These are phyloP conservation scores for Microbotryomycetes sp. DNA, from an alignment of 1,284 basidiomycete genomes.

Conservation along the genomic window DNA sequence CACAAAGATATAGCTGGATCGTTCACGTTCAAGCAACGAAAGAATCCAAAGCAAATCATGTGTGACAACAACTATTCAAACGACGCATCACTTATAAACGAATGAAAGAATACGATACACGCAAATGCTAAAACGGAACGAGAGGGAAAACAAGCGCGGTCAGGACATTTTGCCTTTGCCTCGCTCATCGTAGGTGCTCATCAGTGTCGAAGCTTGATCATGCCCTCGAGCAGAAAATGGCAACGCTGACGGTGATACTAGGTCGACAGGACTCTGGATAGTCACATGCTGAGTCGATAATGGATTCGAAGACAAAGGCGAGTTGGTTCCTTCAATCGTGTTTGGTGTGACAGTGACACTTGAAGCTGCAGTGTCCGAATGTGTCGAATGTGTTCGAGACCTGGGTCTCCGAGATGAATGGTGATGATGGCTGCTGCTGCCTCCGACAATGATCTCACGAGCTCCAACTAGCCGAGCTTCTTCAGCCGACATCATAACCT, in stretches of 20 bases:
- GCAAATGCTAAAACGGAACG: too few relatives aligned
- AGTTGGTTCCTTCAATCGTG: not conserved
- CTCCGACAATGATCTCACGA: constrained; percentile 14
- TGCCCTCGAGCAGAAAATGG: too few relatives aligned
- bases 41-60: too few relatives aligned
- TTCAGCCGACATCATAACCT: constrained; percentile 19
- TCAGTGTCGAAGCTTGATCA: not conserved
- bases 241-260: too few relatives aligned
- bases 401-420: not conserved
- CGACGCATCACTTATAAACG: too few relatives aligned
- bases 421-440: not conserved
- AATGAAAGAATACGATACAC: too few relatives aligned
- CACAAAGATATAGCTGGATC: too few relatives aligned
- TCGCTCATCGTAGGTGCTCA: not conserved
- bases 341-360: not conserved
- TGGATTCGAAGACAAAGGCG: not conserved
- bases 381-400: not conserved
- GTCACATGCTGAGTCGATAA: too few relatives aligned
- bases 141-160: not conserved
- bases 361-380: not conserved
- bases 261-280: too few relatives aligned
- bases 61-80: too few relatives aligned
- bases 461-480: constrained; percentile 20
- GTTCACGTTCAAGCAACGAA: too few relatives aligned
- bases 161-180: not conserved